A percentile compares a stretch with the other conserved stretches of the same genome.
These are phyloP conservation scores for Symbiodinium natans DNA, from an alignment of 73 alveolate species.

Conservation along the genomic window DNA sequence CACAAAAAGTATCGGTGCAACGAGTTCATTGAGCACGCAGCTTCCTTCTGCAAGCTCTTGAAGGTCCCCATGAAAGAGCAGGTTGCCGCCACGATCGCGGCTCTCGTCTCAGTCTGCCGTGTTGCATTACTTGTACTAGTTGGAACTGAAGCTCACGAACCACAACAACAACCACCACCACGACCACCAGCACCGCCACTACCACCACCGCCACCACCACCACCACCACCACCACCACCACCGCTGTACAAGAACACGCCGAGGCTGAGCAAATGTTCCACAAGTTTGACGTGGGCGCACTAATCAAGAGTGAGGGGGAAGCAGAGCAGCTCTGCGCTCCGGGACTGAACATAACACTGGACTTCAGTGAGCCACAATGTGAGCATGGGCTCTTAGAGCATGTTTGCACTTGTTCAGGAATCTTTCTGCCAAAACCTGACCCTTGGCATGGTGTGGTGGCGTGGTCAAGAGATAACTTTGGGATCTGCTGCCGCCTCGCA, in stretches of 20 bases:
- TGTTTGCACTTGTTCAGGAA: too few relatives aligned
- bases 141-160: too few relatives aligned
- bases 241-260: too few relatives aligned
- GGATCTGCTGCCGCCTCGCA: background rate
- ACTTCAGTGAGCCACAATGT: background rate
- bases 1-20: background rate
- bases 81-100: background rate
- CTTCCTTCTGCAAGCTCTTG: background rate
- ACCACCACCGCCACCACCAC: too few relatives aligned
- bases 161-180: too few relatives aligned
- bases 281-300: background rate
- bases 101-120: background rate
- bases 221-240: too few relatives aligned
- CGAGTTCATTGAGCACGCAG: background rate
- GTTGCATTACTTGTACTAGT: background rate
- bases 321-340: background rate
- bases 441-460: background rate
- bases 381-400: background rate
- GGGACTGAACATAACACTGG: background rate
- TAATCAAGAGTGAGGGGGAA: background rate
- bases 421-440: background rate
- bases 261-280: background rate
- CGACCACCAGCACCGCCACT: too few relatives aligned
- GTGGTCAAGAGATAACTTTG: background rate
- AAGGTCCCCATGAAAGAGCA: background rate